phyloP scores from a whole-genome alignment of 176 grass and related monocot species.

The Cocos nucifera region DNA sequence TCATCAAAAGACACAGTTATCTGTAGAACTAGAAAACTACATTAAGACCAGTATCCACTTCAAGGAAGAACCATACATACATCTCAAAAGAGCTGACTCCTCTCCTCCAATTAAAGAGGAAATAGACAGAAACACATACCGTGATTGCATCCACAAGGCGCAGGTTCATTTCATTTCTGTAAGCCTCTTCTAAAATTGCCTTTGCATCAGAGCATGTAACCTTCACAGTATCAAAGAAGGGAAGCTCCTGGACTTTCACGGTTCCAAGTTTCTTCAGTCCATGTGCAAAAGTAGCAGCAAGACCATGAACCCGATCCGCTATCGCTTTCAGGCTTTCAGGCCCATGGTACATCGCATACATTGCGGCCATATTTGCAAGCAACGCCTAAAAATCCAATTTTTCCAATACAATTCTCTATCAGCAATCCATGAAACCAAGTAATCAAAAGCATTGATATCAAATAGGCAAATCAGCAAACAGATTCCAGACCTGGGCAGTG shows the following conservation, averaged over 20 bases:
- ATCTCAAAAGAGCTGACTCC: not conserved
- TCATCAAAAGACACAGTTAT: slow-evolving; percentile 93
- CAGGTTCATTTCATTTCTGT: slow-evolving; percentile 88
- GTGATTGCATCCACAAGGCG: slow-evolving; percentile 70
- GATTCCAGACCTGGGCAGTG: slow-evolving; percentile 66
- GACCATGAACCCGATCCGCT: slow-evolving; percentile 78
- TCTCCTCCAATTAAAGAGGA: not conserved
- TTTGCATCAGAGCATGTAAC: slow-evolving; percentile 69
- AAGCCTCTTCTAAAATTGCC: slow-evolving; percentile 55
- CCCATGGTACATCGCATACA: slow-evolving; percentile 98
- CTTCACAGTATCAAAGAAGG: slow-evolving; percentile 93
- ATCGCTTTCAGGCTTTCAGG: slow-evolving; percentile 80
- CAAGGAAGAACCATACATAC: too few relatives aligned
- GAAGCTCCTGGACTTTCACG: slow-evolving; percentile 84
- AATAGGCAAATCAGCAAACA: not conserved
- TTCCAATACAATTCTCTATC: too few relatives aligned
- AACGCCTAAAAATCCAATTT: slow-evolving; percentile 45
- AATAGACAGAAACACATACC: slow-evolving; percentile 28
- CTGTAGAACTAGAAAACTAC: slow-evolving; percentile 18
- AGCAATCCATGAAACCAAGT: slow-evolving; percentile 26
- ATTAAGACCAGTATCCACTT: not conserved
- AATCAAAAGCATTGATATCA: too few relatives aligned
- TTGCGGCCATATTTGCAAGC: slow-evolving; percentile 96
- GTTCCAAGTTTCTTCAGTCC: slow-evolving; percentile 64
- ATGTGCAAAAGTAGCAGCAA: slow-evolving; percentile 66